Conservation (phyloP, 306 rosid genomes). For the Rosa lucieae region DNA sequence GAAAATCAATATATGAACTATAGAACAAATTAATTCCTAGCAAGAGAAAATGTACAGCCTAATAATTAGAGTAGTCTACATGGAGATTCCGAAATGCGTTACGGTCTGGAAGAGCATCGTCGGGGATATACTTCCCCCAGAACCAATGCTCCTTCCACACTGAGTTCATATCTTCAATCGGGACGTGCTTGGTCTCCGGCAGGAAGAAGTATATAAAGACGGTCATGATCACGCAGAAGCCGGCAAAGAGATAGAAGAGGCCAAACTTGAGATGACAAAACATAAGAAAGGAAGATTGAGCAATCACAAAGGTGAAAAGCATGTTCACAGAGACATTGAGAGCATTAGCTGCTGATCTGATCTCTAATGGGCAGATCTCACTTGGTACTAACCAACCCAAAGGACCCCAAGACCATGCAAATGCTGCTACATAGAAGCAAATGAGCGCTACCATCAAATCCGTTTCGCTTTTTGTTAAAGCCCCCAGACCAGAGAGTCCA, state of each 20-base stretch:
- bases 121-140: constrained; percentile 40
- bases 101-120: neutral
- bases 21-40: neutral
- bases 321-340: constrained; percentile 57
- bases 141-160: constrained; percentile 61
- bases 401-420: constrained; percentile 80
- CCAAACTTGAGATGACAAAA: constrained; percentile 62
- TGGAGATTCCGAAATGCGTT: neutral
- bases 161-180: constrained; percentile 50
- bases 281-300: constrained; percentile 50
- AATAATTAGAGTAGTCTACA: neutral
- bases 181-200: constrained; percentile 58
- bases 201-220: constrained; percentile 33
- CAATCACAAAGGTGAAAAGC: constrained; percentile 45
- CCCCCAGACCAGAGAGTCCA: constrained; percentile 48
- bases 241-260: constrained; percentile 52
- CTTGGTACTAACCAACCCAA: constrained; percentile 66
- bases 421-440: constrained; percentile 60
- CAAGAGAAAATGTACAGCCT: neutral
- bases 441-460: constrained; percentile 39
- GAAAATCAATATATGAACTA: no score
- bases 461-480: constrained; percentile 23
- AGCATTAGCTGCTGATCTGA: constrained; percentile 59
- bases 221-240: constrained; percentile 45
- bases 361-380: constrained; percentile 54